Evolutionary conservation across 2,329 filamentous ascomycete genomes (phyloP), one percentile per base, ranked within the genome.

Genomic region (Xylariaceae sp.): DNA sequence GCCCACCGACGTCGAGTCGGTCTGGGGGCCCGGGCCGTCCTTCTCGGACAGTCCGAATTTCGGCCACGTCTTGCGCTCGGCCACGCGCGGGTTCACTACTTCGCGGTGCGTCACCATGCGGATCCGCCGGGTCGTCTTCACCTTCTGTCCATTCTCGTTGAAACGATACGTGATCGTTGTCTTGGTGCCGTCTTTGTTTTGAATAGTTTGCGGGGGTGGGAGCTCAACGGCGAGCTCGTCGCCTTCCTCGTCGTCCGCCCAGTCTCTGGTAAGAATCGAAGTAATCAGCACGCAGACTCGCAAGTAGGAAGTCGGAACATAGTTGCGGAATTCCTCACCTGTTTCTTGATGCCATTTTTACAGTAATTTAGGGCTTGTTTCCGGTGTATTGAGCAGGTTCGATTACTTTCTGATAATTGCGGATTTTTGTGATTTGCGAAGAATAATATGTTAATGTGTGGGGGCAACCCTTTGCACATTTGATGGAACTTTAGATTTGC

Each of bases 161-260:
- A 91, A 87, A 70, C 87, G 85, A 81, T 91, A 96, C 62, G 90
- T 90, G 71, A 96, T 88, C 68, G 95, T 89, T 45, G 96, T 99
- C 80, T 97, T 96, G 70, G 91, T 96, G 74, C 96, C 95, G 76
- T 99, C 95, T 80, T 97, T 96, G 86, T 99, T 98, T 74, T 89
- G 89, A 74, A 91, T 93, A 68, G 93, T 90, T 79, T 95, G 89
- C 67, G 90, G 87, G 67, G 90, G 84, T 59, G 95, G 95, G 68
- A 99, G 89, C 55, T 86, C 83, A 64, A 77, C 75, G 49, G 75
- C 70, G 66, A 84, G 80, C 79, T 89, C 85, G 77, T 95, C 89
- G 78, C 91, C 89, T 71, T 93, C 90, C 74, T 96, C 92, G 74
- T 95, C 91, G 80, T 98, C 95, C 74, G 95, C 93, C 93, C 93